Evolutionary conservation across 805 yeast genomes (phyloP), one percentile per base, ranked within the genome.

Genomic region (Metschnikowia sp.): DNA sequence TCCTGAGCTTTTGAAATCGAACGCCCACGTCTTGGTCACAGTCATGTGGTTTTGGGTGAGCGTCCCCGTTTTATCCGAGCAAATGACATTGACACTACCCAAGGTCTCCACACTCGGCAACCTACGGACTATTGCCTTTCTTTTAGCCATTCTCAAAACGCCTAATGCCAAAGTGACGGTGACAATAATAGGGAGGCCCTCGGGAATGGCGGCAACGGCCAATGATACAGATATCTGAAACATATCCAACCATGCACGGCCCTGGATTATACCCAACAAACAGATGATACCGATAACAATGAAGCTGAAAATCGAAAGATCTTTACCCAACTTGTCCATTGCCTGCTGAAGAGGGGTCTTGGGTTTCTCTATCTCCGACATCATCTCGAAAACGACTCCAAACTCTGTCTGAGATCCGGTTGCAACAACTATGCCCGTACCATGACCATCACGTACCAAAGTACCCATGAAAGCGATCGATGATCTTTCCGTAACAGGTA

Each of bases 151-250:
- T 70, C 98, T 78, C 56, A 94, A 74, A 38, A 94, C 99, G 42
- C 99, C 99, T 19, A 94, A 74, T 0, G 99, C 99, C 53, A 94
- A 74, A 0, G 99, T 94, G 9, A 94, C 99, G 6, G 99, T 92
- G 36, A 94, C 99, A 64, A 94, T 94, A 59, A 94, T 94, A 0
- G 99, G 99, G 56, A 94, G 78, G 45, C 99, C 99, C 68, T 94
- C 99, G 5, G 99, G 99, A 58, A 94, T 94, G 3, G 99, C 99
- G 42, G 99, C 99, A 15, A 94, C 99, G 3, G 99, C 99, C 52
- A 94, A 75, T 1, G 97, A 90, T 9, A 94, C 99, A 1, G 97
- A 88, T 49, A 94, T 90, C 66, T 92, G 97, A 70, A 94, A 92
- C 97, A 95, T 94, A 53, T 94, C 98, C 48, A 94, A 77, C 97